A percentile compares a stretch with the other conserved stretches of the same genome.
Conservation (phyloP, 305 asterid genomes). For the Fraxinus sp. region DNA sequence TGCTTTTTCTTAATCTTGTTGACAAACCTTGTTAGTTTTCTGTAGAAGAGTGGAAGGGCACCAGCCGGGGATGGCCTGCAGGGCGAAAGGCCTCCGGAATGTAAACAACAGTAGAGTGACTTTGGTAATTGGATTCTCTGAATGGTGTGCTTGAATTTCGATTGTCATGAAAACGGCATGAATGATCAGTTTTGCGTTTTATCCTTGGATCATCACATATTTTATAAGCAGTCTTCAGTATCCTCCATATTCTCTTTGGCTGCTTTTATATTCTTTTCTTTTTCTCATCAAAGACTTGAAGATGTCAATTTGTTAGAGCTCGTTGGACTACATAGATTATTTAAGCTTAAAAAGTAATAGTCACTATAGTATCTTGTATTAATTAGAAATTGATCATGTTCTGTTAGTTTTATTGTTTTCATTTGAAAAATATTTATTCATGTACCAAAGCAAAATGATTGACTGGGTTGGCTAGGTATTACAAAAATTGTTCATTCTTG, state of each 20-base stretch:
- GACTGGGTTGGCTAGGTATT: neutral
- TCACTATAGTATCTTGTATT: neutral
- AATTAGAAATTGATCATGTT: neutral
- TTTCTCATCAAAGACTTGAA: neutral
- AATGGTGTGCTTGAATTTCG: neutral
- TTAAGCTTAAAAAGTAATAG: neutral
- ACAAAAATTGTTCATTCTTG: neutral
- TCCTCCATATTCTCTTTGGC: slow-evolving; percentile 15
- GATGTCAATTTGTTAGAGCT: neutral
- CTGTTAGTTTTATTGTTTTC: neutral
- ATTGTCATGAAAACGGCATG: slow-evolving; percentile 3
- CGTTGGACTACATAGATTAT: neutral
- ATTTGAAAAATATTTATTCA: neutral
- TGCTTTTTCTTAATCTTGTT: neutral
- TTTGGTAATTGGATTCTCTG: neutral
- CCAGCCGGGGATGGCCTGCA: slow-evolving; percentile 48
- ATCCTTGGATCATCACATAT: slow-evolving; percentile 3
- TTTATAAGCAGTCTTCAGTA: slow-evolving; percentile 4
- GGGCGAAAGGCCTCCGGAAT: slow-evolving; percentile 86
- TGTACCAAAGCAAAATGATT: neutral
- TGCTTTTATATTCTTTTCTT: neutral
- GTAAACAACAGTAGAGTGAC: slow-evolving; percentile 68
- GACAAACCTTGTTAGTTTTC: neutral
- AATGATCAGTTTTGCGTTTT: slow-evolving; percentile 1
- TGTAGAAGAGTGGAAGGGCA: slow-evolving; percentile 57